Base-by-base conservation (phyloP, 2,329 filamentous ascomycete genomes). In the Hypoxylon sp. region DNA sequence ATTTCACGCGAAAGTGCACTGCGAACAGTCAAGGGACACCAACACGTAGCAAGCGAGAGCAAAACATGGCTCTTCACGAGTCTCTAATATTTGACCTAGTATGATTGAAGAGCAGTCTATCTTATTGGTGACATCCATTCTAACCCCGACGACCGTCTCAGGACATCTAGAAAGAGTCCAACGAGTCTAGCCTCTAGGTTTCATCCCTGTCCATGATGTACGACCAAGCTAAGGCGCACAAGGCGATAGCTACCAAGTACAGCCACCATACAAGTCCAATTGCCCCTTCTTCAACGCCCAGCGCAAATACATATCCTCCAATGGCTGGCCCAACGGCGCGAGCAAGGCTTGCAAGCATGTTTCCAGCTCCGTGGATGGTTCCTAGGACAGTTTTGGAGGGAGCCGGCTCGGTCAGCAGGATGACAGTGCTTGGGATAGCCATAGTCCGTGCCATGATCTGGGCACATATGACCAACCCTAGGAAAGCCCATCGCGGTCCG, bases 391-490 rank as follows among this genome's bases (percentile, higher is more conserved):
- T 71, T 61, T 73, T 74, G 11, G 71, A 62, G n/a, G 79, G 77
- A 8, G 78, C 76, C 1, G 77, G 70, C 60, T 80, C 78, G 0
- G 77, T 80, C 8, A 81, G 67, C 20, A 81, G 65, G 14, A 80
- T 78, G 2, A 80, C 78, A 0, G 78, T 80, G 40, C 78, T 79
- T 1, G 79, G 79, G 0, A 77, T 75, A 0, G 78, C 78, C 71
- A 90, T 89, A 0, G 88, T 90, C 36, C 87, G 80, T 1, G 86
- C 87, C 20, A 87, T 79, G 38, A 90, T 87, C 74, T 90, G 88
- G 1, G 88, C 74, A 22, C 82, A 82, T 1, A 89, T 78, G 1
- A 90, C 84, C 9, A 82, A 64, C 0, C 81, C 82, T 26, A 90
- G 84, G 0, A 83, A 81, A 0, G 83, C 75, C 87, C 87, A 90